A percentile compares a stretch with the other conserved stretches of the same genome.
These are phyloP conservation scores for Aspergillus glaucus DNA, from an alignment of 2,329 filamentous ascomycete genomes.

Conservation along the genomic window DNA sequence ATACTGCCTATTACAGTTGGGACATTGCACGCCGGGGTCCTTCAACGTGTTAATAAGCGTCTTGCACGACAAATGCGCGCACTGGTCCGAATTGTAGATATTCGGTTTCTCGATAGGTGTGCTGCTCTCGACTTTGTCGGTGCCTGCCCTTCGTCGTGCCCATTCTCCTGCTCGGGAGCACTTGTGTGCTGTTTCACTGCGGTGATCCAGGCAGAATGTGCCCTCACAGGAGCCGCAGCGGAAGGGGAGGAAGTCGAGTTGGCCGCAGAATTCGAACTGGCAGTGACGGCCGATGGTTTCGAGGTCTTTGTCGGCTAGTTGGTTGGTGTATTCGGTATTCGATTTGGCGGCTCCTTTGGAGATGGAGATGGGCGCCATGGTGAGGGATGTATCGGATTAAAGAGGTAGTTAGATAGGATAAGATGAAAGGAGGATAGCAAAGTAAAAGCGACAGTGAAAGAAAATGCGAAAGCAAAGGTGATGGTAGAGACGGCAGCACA, in stretches of 20 bases:
- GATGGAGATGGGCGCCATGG: slow-evolving; percentile 22
- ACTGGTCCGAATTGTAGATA: slow-evolving; percentile 51
- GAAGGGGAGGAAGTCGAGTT: slow-evolving; percentile 94
- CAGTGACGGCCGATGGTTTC: slow-evolving; percentile 86
- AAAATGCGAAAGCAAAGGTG: background rate
- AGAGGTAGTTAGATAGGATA: background rate
- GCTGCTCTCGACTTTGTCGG: slow-evolving; percentile 20
- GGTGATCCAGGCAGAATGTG: slow-evolving; percentile 91
- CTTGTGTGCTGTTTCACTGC: slow-evolving; percentile 74
- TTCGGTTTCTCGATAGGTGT: slow-evolving; percentile 43
- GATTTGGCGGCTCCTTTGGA: slow-evolving; percentile 12
- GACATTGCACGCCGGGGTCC: slow-evolving; percentile 46
- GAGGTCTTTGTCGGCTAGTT: slow-evolving; percentile 61
- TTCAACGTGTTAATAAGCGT: slow-evolving; percentile 48
- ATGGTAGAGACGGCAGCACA: background rate
- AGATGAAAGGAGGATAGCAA: background rate
- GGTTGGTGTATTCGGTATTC: slow-evolving; percentile 17
- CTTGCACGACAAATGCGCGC: slow-evolving; percentile 45
- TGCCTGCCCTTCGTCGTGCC: slow-evolving; percentile 44
- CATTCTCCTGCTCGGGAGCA: slow-evolving; percentile 57
- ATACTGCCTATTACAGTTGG: slow-evolving; percentile 44
- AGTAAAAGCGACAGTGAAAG: background rate
- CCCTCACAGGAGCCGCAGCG: slow-evolving; percentile 78
- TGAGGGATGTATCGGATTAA: background rate
- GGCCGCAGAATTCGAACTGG: slow-evolving; percentile 83